phyloP scores from a whole-genome alignment of 2,329 filamentous ascomycete species.

The Diaporthe caulivora region DNA sequence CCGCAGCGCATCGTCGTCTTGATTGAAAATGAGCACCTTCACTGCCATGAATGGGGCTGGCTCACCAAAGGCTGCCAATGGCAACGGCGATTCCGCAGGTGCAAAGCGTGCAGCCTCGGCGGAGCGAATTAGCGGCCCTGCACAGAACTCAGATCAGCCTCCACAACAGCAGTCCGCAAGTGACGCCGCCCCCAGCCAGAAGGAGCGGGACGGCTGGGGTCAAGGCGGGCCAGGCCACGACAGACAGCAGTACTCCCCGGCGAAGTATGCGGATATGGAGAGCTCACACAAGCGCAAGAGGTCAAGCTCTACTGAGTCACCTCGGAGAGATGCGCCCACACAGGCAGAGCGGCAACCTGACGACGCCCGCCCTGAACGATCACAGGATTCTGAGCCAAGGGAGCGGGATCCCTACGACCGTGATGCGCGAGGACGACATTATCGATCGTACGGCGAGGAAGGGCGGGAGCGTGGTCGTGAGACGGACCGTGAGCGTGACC shows the following conservation, averaged over 20 bases:
- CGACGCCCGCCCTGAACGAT: constrained; percentile 44
- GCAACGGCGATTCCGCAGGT: constrained; percentile 48
- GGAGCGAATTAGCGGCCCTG: constrained; percentile 47
- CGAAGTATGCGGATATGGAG: constrained; percentile 60
- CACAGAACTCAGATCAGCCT: constrained; percentile 40
- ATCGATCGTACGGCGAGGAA: constrained; percentile 60
- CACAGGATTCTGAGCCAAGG: constrained; percentile 42
- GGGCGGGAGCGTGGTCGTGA: constrained; percentile 59
- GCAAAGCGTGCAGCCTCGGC: constrained; percentile 49
- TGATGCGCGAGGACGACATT: constrained; percentile 51
- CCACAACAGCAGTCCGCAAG: constrained; percentile 44
- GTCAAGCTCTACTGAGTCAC: constrained; percentile 70
- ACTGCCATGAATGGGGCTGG: constrained; percentile 62
- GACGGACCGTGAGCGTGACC: constrained; percentile 48
- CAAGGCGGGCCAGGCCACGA: constrained; percentile 52
- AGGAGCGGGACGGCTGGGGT: constrained; percentile 57
- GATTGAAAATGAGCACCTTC: constrained; percentile 62
- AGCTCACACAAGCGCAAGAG: constrained; percentile 75
- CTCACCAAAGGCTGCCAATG: constrained; percentile 58
- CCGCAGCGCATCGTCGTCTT: constrained; percentile 34
- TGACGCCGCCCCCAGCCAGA: constrained; percentile 48
- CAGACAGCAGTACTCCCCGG: constrained; percentile 55
- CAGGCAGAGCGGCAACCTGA: constrained; percentile 51
- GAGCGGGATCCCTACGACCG: constrained; percentile 40
- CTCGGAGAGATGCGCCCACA: constrained; percentile 51